A percentile compares a stretch with the other conserved stretches of the same genome.
These are phyloP conservation scores for Fusarium sp. DNA, from an alignment of 2,329 filamentous ascomycete species.

Conservation along the genomic window DNA sequence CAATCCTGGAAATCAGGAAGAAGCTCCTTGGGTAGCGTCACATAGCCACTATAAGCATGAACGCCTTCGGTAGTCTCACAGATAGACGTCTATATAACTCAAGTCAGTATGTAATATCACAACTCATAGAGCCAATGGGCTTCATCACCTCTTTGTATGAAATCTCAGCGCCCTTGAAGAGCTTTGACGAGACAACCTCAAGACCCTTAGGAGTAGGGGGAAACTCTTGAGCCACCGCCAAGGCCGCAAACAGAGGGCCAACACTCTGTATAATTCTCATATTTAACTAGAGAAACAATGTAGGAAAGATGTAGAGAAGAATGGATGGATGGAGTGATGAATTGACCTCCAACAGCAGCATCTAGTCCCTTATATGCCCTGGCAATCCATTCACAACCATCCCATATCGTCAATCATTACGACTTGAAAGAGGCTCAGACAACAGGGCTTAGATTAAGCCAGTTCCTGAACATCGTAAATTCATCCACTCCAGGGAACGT, in stretches of 20 bases:
- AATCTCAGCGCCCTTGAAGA: constrained; percentile 38
- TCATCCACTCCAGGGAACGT: neutral
- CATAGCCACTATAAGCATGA: constrained; percentile 45
- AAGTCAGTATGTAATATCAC: neutral
- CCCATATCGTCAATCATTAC: constrained; percentile 2
- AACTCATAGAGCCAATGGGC: neutral
- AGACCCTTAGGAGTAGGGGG: constrained; percentile 12
- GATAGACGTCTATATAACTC: constrained; percentile 24
- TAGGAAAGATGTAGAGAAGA: neutral
- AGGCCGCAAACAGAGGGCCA: neutral
- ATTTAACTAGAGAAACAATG: neutral
- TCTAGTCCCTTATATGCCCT: constrained; percentile 1
- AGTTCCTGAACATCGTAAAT: neutral
- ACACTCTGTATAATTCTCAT: neutral
- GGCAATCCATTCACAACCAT: neutral
- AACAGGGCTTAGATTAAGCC: neutral
- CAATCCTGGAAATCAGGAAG: constrained; percentile 49
- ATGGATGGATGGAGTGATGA: neutral
- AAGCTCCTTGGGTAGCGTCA: constrained; percentile 40
- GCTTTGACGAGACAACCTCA: constrained; percentile 10
- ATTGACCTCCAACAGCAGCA: neutral
- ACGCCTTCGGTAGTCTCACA: constrained; percentile 47
- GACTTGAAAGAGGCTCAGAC: constrained; percentile 16
- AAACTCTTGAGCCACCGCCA: constrained; percentile 14
- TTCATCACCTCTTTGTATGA: constrained; percentile 44